Percentiles rank a stretch among this genome's conserved stretches.
Evolutionary conservation across 495 filamentous ascomycete genomes (phyloP).

Genomic region (Penicillium waksmanii): DNA sequence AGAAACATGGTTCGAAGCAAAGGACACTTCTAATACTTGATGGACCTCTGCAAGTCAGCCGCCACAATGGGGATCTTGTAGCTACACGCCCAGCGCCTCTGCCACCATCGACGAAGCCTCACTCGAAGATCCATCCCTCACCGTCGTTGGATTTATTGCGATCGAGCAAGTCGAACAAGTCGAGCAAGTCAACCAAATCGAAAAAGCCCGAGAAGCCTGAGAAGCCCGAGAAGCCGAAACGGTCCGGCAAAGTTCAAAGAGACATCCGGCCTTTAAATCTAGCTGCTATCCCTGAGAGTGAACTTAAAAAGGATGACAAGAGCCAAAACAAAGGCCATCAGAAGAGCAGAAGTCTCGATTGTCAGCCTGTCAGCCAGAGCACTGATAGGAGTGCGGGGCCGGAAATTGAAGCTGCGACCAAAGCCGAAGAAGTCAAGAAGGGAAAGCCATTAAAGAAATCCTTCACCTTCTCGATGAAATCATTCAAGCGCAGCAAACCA

Average conservation of each 20-base stretch:
- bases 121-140: constrained; percentile 16
- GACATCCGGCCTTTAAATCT: background rate
- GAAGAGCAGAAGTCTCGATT: background rate
- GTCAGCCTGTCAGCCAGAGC: background rate
- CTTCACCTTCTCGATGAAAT: constrained; percentile 21
- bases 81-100: constrained; percentile 42
- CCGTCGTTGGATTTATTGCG: constrained; percentile 3
- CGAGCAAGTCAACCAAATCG: constrained; percentile 6
- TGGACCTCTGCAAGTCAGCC: constrained; percentile 42
- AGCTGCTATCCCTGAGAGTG: background rate
- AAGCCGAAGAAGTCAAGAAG: background rate
- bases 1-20: constrained; percentile 14
- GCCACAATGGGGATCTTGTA: constrained; percentile 42
- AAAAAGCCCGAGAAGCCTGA: constrained; percentile 13
- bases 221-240: constrained; percentile 5
- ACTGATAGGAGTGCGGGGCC: background rate
- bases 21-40: constrained; percentile 29
- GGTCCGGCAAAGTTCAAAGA: constrained; percentile 2
- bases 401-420: background rate
- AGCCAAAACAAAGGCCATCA: background rate
- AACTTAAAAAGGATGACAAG: constrained; percentile 2
- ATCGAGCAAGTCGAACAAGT: background rate
- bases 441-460: constrained; percentile 16
- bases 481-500: constrained; percentile 18
- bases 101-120: constrained; percentile 35